phyloP scores from a whole-genome alignment of 805 yeast species.

The Yarrowia keelungensis region DNA sequence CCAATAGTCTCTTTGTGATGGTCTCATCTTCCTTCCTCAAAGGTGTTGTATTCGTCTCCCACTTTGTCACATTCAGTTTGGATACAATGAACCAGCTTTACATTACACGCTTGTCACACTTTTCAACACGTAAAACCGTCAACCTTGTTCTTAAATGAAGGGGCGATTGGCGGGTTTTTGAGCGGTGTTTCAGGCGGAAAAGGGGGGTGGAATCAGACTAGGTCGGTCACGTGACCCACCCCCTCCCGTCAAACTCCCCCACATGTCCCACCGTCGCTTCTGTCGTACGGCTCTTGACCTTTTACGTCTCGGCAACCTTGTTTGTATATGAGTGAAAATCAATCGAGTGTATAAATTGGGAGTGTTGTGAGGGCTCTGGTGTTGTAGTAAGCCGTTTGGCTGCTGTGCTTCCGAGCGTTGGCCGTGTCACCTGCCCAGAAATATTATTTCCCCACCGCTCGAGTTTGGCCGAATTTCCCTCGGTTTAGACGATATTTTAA shows the following conservation, averaged over 20 bases:
- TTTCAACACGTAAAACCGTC: conserved; percentile 19
- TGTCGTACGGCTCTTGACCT: neutral
- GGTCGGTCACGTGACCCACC: neutral
- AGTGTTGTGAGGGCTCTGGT: too few species aligned
- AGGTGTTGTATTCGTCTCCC: too few species aligned
- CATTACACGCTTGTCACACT: neutral
- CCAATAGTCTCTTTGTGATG: too few species aligned
- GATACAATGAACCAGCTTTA: neutral
- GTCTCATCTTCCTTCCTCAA: too few species aligned
- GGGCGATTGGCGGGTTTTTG: neutral
- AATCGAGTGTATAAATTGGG: neutral
- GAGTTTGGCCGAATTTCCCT: neutral
- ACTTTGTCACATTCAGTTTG: neutral
- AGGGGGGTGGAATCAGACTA: too few species aligned
- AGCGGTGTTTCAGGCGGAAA: neutral
- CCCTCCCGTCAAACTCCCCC: too few species aligned
- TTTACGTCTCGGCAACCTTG: conserved; percentile 2
- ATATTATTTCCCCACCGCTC: neutral
- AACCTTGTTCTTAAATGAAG: conserved; percentile 17
- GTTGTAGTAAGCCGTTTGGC: too few species aligned
- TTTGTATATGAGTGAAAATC: conserved; percentile 20
- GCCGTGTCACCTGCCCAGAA: neutral
- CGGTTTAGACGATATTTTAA: neutral
- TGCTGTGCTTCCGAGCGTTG: neutral
- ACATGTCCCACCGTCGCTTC: neutral